Evolutionary conservation across 2,329 filamentous ascomycete species (phyloP).

Genomic region (Pseudogymnoascus sp.): DNA sequence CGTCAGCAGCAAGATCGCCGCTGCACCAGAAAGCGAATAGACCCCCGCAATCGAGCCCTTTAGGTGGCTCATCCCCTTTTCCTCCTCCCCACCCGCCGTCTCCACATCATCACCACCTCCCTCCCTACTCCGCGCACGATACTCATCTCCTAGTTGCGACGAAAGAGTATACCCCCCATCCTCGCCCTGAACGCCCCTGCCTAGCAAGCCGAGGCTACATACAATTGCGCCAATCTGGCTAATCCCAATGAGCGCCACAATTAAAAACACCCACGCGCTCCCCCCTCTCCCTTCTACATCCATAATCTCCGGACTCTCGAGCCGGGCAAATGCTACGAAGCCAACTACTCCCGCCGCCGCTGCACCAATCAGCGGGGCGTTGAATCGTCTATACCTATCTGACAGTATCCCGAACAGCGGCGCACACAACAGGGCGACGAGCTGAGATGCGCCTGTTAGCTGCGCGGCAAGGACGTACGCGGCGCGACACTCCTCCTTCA

Average conservation of each 20-base stretch:
- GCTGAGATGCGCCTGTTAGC: conserved; percentile 81
- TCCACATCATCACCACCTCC: background rate
- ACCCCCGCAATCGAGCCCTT: conserved; percentile 94
- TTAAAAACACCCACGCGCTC: conserved; percentile 61
- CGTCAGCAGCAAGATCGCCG: conserved; percentile 82
- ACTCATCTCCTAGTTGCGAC: conserved; percentile 22
- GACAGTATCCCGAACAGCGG: conserved; percentile 82
- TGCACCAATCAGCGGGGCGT: conserved; percentile 67
- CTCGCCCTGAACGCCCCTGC: conserved; percentile 64
- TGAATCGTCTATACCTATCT: conserved; percentile 59
- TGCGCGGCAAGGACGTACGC: conserved; percentile 86
- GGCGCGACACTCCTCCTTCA: conserved; percentile 76
- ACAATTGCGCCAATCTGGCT: conserved; percentile 97
- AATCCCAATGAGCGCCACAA: conserved; percentile 76
- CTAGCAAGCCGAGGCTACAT: conserved; percentile 84
- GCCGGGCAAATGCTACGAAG: conserved; percentile 69
- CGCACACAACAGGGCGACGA: conserved; percentile 76
- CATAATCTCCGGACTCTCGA: conserved; percentile 69
- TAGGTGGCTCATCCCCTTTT: conserved; percentile 45
- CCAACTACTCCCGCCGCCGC: conserved; percentile 70
- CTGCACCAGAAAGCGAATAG: conserved; percentile 85
- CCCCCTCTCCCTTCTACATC: conserved; percentile 60
- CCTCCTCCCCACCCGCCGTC: conserved; percentile 13
- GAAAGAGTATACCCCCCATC: conserved; percentile 32
- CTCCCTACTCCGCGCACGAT: background rate